Evolutionary conservation across 1,284 basidiomycete species (phyloP), one percentile per base, ranked within the genome.

Genomic region (Coniferiporia sulphurascens): DNA sequence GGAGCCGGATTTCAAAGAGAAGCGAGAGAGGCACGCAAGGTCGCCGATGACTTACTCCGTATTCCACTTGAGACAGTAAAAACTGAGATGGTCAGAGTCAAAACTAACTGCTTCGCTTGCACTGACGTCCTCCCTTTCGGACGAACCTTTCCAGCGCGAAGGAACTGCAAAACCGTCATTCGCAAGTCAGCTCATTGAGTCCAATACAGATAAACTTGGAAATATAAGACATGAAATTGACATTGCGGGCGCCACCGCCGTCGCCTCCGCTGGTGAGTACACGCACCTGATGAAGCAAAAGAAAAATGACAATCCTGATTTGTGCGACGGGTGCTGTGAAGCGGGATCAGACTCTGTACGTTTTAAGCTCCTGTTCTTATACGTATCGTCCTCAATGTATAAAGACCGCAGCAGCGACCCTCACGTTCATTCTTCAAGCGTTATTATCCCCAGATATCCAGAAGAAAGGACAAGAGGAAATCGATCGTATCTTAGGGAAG

Each of bases 161-260:
- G 48, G 55, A 36, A 49, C 48, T 15, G 46, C 22, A 15, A 17
- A 21, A 12, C 38, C 19, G 17, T 56, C 55, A 10, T 49, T 56
- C 17, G 50, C 46, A 13, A 80, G 81, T 34, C 73, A 74, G 38
- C 68, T 82, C 52, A 72, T 85, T 21, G 76, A 83, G 69, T 41
- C 78, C 76, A 64, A 69, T 44, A 54, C 49, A n/a, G 34, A 46
- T 12, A 53, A 41, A 1, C 76, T 82, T 56, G 55, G 32, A 15
- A 22, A 79, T 81, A 56, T 76, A 78, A 54, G 73, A 80, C 61
- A 71, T 86, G 56, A 85, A 82, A 65, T 85, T 83, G 34, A 41
- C 34, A 43, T 55, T 48, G 35, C 58, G 35, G 34, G 43, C 32
- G 32, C 32, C 41, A 38, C 41, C 15, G 19, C 53, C 10, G 43